Evolutionary conservation across 495 filamentous ascomycete genomes (phyloP).

Genomic region (Aspergillus incahuasiensis): DNA sequence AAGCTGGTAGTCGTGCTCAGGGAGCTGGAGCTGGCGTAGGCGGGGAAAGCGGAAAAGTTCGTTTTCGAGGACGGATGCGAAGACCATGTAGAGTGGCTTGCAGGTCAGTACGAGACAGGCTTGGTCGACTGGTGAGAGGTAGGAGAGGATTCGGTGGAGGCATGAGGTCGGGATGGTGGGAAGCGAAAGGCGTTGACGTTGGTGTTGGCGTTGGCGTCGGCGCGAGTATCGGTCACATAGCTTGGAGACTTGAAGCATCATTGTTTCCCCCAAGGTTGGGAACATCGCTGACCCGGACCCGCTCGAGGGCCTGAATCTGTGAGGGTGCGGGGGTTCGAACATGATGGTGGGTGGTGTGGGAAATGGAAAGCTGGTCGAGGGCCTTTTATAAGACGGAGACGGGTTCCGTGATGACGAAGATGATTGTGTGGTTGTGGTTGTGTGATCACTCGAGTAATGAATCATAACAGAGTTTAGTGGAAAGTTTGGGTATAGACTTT

Average conservation of each 20-base stretch:
- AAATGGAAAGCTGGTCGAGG: too few relatives aligned
- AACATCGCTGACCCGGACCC: too few relatives aligned
- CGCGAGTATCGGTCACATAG: too few relatives aligned
- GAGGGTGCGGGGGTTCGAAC: too few relatives aligned
- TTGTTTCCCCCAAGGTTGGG: too few relatives aligned
- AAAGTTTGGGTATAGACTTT: background rate
- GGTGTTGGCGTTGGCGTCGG: too few relatives aligned
- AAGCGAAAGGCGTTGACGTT: background rate
- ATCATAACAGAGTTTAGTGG: background rate
- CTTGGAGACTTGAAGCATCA: too few relatives aligned
- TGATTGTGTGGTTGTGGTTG: too few relatives aligned
- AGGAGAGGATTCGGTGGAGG: background rate
- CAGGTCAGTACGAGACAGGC: constrained; percentile 1
- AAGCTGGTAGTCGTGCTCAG: background rate
- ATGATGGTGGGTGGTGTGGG: too few relatives aligned
- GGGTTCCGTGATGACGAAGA: background rate
- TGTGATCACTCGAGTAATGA: background rate
- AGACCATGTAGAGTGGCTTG: background rate
- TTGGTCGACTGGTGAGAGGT: background rate
- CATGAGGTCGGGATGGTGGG: background rate
- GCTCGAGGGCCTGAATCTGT: too few relatives aligned
- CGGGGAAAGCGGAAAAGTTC: background rate
- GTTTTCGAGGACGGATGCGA: background rate
- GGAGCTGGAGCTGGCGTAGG: background rate
- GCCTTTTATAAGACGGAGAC: background rate